Base-by-base conservation (phyloP, 352 stramenopile species). In the Phytophthora cactorum region DNA sequence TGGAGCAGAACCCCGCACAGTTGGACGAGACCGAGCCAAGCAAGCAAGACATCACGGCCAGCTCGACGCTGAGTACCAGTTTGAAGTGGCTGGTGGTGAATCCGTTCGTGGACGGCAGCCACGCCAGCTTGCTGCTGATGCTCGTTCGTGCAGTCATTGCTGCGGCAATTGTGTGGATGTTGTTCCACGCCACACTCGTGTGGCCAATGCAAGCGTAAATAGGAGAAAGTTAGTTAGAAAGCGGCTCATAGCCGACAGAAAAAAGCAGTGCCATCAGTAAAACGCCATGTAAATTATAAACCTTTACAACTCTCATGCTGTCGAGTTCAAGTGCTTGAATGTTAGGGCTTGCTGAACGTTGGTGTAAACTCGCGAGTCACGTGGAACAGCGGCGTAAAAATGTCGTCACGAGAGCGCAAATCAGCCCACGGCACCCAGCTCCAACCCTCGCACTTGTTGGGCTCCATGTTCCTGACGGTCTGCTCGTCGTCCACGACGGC, bases 361-460 rank as follows among this genome's bases (percentile, higher is more conserved):
- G 83, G 84, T 25, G 60, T 73, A 68, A 93, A 91, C 38, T 67
- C 47, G 58, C 83, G 78, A 31, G 79, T 88, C 53, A 91, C 72
- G 60, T 95, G 85, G 15, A 77, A 70, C 50, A 95, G 66, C 41
- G 87, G 85, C 56, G 89, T 72, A 59, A 95, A 95, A 60, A 95
- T 80, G 68, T 92, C 84, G 34, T 89, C 80, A n/a, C 72, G 70
- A 36, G 70, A 39, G 29, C 77, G 69, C 55, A 95, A 65, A 5
- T 74, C 70, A n/a, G 63, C 44, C 80, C 81, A 95, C 3, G 66
- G 59, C 57, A 87, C 63, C 85, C 87, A 95, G 44, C 61, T 60
- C 87, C 87, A 95, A 50, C 85, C 85, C 44, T 88, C 84, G 64
- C 88, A 95, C 68, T 95, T 95, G 78, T 89, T 57, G 1, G 86